Base-by-base conservation (phyloP, 768 basidiomycete species). In the Boletales sp. region DNA sequence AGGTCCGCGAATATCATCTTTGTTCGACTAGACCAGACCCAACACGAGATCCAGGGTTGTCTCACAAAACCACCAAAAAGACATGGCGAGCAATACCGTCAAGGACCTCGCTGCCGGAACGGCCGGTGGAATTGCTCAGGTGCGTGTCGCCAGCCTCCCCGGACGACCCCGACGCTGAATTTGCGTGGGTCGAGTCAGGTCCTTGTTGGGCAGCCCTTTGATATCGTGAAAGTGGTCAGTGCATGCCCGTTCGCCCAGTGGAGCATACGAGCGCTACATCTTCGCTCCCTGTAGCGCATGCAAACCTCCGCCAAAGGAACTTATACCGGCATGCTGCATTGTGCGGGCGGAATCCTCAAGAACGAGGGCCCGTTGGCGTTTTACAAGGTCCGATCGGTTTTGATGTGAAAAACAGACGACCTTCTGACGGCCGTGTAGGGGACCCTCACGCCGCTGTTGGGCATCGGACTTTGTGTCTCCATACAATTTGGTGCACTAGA, bases 401-500 rank as follows among this genome's bases (percentile, higher is more conserved):
- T n/a, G 13, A 46, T 18, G 15, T 27, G 31, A 30, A 8, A 14
- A 19, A 17, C 11, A 42, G 14, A 40, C 4, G 5, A 7, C 24
- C 9, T 6, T 35, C 50, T 57, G 37, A 55, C 43, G 44, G 53
- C 29, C 15, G 35, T 50, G 10, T 50, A 95, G 92, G 94, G 94
- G 48, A 94, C 94, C 1, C 70, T 95, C 41, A 87, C 92, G 2
- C 94, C 94, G 11, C 73, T 97, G 11, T 74, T 95, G 17, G 94
- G 94, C 38, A 94, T 97, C 54, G 94, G 94, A 54, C 78, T 90
- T 36, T 97, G 94, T 62, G 94, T 97, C 5, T 94, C 93, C 11
- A 97, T 97, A 64, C 94, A 97, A 66, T 97, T 97, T 64, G 94
- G 84, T 49, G 91, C 83, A 27, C 76, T 97, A 50, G 93, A 95